Evolutionary conservation across 2,329 filamentous ascomycete genomes (phyloP), one percentile per base, ranked within the genome.

Genomic region (Epichloe uncinata): DNA sequence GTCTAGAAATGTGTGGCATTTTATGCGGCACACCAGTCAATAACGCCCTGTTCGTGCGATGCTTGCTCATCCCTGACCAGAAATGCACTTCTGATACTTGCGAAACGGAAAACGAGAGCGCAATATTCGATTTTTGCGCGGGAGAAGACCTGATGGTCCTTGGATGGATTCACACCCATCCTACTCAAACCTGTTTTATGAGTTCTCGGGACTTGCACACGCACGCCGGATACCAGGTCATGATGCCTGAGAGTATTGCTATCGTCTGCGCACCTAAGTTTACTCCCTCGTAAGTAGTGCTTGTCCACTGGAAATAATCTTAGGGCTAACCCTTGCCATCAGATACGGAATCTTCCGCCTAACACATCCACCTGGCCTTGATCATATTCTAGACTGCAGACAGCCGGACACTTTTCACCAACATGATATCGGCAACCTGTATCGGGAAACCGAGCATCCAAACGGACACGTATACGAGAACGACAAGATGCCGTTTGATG

Each of bases 161-260:
- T 5, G 91, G 91, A 38, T 98, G 93, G 93, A 98, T 98, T 53
- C 93, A 98, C 63, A 98, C 93, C 0, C 93, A 98, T 64, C 93
- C 93, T 0, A 88, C 85, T 0, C 93, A 98, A 69, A 94, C 88
- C 0, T 98, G 93, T 66, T 98, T 98, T 65, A 94, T 98, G 87
- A 95, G 88, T 63, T 93, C 85, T 45, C 75, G 91, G 46, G 93
- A 98, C 62, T 64, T 97, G 56, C 93, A 98, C 63, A 98, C 94
- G 0, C 91, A 95, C 62, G 83, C 84, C 3, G 89, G 89, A 11
- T 97, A 96, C 64, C 93, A 98, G 67, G 82, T 93, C 52, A 96
- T 96, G 88, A 79, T 97, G 68, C 84, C 89, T 1, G 93, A 98
- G 72, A 94, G 87, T 59, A 89, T 98, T 54, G 93, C 93, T 4